phyloP scores from a whole-genome alignment of 768 basidiomycete genomes.

The Daedalea quercina region DNA sequence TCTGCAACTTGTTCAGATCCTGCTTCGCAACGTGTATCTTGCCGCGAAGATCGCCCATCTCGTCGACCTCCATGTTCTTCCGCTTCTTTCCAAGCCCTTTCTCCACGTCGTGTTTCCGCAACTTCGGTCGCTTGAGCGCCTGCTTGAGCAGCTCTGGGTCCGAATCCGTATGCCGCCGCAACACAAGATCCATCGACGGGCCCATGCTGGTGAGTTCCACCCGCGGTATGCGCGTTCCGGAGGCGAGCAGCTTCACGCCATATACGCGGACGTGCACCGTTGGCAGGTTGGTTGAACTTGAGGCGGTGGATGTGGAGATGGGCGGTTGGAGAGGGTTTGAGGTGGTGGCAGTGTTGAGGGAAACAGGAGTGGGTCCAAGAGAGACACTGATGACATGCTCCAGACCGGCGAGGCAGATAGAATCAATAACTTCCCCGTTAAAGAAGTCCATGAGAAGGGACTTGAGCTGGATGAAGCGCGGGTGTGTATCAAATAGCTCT shows the following conservation, averaged over 20 bases:
- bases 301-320: conserved; percentile 3
- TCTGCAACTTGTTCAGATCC: conserved; percentile 81
- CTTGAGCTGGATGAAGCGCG: conserved; percentile 87
- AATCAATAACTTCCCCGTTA: conserved; percentile 80
- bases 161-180: conserved; percentile 70
- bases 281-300: conserved; percentile 44
- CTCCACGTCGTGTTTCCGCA: conserved; percentile 85
- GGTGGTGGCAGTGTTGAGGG: conserved; percentile 38
- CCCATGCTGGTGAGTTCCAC: conserved; percentile 87
- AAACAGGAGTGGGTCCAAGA: conserved; percentile 55
- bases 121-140: conserved; percentile 78
- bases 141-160: conserved; percentile 76
- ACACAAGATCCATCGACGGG: conserved; percentile 75
- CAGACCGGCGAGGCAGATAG: conserved; percentile 76
- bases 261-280: conserved; percentile 87
- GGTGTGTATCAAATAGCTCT: conserved; percentile 91
- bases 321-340: conserved; percentile 11
- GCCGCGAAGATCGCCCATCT: conserved; percentile 95
- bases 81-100: conserved; percentile 85
- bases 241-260: conserved; percentile 63
- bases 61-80: conserved; percentile 95
- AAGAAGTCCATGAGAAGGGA: conserved; percentile 88
- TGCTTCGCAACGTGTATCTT: conserved; percentile 86
- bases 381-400: conserved; percentile 86
- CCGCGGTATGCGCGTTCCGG: conserved; percentile 75